Evolutionary conservation across 176 grass and related monocot genomes (phyloP).

Genomic region (Aechmea fasciata): DNA sequence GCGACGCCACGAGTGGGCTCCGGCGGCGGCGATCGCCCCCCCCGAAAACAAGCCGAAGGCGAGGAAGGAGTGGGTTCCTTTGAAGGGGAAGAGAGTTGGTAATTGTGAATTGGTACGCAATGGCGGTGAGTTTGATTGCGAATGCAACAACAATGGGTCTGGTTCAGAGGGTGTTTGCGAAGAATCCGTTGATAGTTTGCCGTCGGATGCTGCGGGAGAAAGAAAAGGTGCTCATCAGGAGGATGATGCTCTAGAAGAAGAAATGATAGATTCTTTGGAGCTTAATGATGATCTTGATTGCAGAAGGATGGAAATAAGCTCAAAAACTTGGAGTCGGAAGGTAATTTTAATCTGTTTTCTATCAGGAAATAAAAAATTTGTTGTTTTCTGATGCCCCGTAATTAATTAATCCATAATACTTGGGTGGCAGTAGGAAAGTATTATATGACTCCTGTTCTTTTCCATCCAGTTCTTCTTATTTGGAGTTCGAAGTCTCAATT

Average conservation of each 20-base stretch:
- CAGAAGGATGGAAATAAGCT: too few species aligned
- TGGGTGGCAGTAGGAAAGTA: too few species aligned
- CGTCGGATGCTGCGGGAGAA: not conserved
- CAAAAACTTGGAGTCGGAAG: too few species aligned
- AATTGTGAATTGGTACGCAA: too few species aligned
- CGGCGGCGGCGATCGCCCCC: not conserved
- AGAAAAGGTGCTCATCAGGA: not conserved
- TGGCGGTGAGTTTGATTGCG: slow-evolving; percentile 4
- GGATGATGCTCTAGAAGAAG: not conserved
- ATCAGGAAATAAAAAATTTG: too few species aligned
- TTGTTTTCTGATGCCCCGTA: too few species aligned
- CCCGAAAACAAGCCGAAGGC: not conserved
- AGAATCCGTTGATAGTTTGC: not conserved
- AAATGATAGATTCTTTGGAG: not conserved
- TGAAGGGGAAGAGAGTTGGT: slow-evolving; percentile 1
- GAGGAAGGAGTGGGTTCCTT: slow-evolving; percentile 34
- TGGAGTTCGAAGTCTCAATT: too few species aligned
- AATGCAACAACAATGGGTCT: slow-evolving; percentile 9
- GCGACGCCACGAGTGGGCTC: not conserved
- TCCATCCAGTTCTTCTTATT: too few species aligned
- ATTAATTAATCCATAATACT: too few species aligned
- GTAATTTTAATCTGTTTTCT: too few species aligned
- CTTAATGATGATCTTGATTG: not conserved
- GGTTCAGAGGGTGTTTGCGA: slow-evolving; percentile 12
- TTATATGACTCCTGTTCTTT: too few species aligned